Conservation (phyloP, 331 rosid genomes). For the Acacia concinna region DNA sequence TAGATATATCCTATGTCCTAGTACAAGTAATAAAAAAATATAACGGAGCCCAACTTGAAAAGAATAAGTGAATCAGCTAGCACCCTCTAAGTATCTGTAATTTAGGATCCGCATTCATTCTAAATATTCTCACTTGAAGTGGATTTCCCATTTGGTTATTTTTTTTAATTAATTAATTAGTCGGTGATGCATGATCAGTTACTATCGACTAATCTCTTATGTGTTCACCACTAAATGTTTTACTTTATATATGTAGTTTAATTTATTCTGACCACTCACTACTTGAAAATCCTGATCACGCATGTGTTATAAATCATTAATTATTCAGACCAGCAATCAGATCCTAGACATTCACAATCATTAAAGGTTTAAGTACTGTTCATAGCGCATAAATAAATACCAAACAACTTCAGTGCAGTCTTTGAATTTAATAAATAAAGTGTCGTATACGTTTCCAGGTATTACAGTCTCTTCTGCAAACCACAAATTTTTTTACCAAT, state of each 20-base stretch:
- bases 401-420: not conserved
- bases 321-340: not conserved
- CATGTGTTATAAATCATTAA: not conserved
- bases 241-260: not conserved
- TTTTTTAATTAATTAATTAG: no score
- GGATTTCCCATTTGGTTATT: not conserved
- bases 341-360: not conserved
- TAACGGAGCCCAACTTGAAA: not conserved
- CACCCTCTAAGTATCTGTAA: not conserved
- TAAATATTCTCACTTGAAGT: not conserved
- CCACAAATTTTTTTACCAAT: not conserved
- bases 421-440: not conserved
- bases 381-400: not conserved
- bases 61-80: not conserved
- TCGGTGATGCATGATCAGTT: not conserved
- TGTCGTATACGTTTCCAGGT: not conserved
- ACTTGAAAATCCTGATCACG: not conserved
- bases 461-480: not conserved
- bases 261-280: not conserved
- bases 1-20: not conserved
- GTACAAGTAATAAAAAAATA: not conserved
- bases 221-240: constrained; percentile 3
- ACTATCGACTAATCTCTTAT: not conserved
- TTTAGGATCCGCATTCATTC: not conserved
- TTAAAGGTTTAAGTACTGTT: not conserved